Percentiles rank a stretch among this genome's conserved stretches.
phyloP scores from a whole-genome alignment of 768 basidiomycete genomes.

The Tulasnella sp. region DNA sequence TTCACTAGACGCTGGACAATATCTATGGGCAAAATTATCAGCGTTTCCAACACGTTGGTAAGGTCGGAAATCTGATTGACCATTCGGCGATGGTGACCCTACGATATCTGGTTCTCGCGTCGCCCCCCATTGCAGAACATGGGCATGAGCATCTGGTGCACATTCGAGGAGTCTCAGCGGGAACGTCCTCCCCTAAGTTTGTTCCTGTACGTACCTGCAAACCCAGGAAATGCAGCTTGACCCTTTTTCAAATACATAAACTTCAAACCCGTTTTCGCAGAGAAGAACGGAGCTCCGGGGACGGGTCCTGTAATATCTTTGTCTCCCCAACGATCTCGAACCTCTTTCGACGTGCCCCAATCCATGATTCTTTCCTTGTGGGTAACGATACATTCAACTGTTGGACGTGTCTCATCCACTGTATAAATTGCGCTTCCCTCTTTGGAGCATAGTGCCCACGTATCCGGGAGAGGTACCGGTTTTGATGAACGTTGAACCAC shows the following conservation, averaged over 20 bases:
- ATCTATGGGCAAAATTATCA: slow-evolving; percentile 31
- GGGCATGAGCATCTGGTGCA: slow-evolving; percentile 60
- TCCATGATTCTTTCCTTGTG: slow-evolving; percentile 35
- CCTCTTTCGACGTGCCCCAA: slow-evolving; percentile 42
- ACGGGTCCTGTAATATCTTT: slow-evolving; percentile 21
- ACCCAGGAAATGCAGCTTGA: slow-evolving; percentile 55
- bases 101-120: slow-evolving; percentile 52
- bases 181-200: slow-evolving; percentile 2
- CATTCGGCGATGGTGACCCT: slow-evolving; percentile 45
- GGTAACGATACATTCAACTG: slow-evolving; percentile 51
- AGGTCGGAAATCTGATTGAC: slow-evolving; percentile 27
- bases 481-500: not conserved
- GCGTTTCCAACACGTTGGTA: not conserved
- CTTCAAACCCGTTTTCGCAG: slow-evolving; percentile 24
- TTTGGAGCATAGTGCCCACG: slow-evolving; percentile 8
- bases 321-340: slow-evolving; percentile 26
- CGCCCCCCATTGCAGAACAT: slow-evolving; percentile 62
- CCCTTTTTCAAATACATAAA: slow-evolving; percentile 41
- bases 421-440: slow-evolving; percentile 43
- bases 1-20: slow-evolving; percentile 46
- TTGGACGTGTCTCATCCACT: slow-evolving; percentile 41
- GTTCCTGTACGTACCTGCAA: slow-evolving; percentile 40
- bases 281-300: slow-evolving; percentile 13
- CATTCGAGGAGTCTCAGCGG: not conserved
- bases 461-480: not conserved